Evolutionary conservation across 257 asterid species (phyloP).

Genomic region (Verbena officinalis): DNA sequence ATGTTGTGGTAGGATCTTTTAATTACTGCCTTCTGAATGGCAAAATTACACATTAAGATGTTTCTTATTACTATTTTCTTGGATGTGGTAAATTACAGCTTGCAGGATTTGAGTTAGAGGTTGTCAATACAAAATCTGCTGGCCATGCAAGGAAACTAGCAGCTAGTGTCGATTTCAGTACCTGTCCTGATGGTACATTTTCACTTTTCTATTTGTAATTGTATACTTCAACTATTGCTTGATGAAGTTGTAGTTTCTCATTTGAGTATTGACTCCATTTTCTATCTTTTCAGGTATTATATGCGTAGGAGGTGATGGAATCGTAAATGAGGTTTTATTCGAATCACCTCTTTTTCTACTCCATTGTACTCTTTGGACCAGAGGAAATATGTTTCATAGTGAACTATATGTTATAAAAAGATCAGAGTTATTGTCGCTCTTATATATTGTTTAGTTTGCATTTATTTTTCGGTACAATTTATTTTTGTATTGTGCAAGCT

Average conservation of each 20-base stretch:
- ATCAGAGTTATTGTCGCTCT: background rate
- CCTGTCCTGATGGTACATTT: constrained; percentile 92
- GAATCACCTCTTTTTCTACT: constrained; percentile 25
- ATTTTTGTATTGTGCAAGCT: constrained; percentile 9
- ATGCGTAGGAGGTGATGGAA: constrained; percentile 99
- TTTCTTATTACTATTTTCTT: constrained; percentile 21
- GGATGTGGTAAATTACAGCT: constrained; percentile 59
- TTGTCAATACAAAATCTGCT: constrained; percentile 90
- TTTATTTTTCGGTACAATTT: background rate
- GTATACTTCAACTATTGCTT: constrained; percentile 6
- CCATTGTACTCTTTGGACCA: constrained; percentile 14
- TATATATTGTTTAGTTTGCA: background rate
- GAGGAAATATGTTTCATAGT: constrained; percentile 23
- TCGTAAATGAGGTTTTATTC: constrained; percentile 84
- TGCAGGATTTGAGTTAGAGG: constrained; percentile 95
- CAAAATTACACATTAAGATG: constrained; percentile 32
- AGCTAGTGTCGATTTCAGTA: constrained; percentile 81
- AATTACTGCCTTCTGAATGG: constrained; percentile 27
- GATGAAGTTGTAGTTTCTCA: constrained; percentile 20
- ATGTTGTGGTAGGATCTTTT: constrained; percentile 13
- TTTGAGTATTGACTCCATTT: constrained; percentile 29
- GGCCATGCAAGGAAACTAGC: constrained; percentile 99
- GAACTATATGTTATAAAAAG: background rate
- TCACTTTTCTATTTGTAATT: constrained; percentile 22
- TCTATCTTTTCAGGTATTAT: constrained; percentile 71